phyloP scores from a whole-genome alignment of 2,329 filamentous ascomycete genomes.

The Calonectria honghensis region DNA sequence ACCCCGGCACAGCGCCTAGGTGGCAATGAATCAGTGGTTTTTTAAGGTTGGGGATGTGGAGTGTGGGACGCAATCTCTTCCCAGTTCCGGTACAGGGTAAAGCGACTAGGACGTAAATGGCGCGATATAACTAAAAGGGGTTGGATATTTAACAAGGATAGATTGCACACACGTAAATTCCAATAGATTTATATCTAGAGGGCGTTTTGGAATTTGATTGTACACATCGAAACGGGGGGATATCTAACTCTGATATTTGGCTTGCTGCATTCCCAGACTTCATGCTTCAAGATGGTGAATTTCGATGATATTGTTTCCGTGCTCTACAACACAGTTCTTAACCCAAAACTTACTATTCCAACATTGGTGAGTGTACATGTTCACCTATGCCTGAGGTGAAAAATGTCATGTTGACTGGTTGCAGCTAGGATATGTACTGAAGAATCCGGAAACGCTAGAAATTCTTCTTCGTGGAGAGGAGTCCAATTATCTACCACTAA shows the following conservation, averaged over 20 bases:
- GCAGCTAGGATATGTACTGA: background rate
- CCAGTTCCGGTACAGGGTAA: background rate
- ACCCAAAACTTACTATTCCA: background rate
- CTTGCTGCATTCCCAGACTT: background rate
- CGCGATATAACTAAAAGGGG: background rate
- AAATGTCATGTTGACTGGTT: background rate
- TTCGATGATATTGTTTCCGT: constrained; percentile 2
- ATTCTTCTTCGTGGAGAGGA: background rate
- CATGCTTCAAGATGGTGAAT: background rate
- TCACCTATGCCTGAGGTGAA: too few species aligned
- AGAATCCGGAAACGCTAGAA: background rate
- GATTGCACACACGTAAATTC: background rate
- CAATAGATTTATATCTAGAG: background rate
- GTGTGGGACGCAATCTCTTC: background rate
- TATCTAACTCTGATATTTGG: background rate
- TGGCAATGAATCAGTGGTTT: constrained; percentile 6
- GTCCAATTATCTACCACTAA: constrained; percentile 13
- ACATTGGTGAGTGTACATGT: background rate
- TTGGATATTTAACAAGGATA: background rate
- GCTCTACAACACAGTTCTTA: background rate
- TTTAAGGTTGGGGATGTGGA: constrained; percentile 2
- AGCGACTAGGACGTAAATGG: background rate
- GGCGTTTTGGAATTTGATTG: rapidly evolving
- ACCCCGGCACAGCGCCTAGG: background rate
- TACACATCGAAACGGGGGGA: background rate